Evolutionary conservation across 1,284 basidiomycete genomes (phyloP).

Genomic region (Ceratorhiza oryzae-sativae): DNA sequence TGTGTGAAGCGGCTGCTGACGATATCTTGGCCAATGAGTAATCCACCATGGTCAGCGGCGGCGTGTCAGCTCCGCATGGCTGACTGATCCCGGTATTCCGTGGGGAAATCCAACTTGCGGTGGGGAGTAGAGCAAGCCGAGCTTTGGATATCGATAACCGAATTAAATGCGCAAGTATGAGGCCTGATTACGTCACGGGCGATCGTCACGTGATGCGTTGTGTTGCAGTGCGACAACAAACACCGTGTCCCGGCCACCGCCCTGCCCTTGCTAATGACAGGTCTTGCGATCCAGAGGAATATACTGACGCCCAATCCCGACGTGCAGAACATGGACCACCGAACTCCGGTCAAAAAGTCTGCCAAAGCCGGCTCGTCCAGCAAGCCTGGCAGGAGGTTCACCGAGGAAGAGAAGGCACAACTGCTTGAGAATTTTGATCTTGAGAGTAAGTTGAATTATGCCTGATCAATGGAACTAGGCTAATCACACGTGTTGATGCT

Average conservation of each 20-base stretch:
- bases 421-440: slow-evolving; percentile 77
- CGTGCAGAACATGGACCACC: slow-evolving; percentile 21
- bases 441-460: slow-evolving; percentile 61
- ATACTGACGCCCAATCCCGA: slow-evolving; percentile 11
- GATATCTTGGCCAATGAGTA: background rate
- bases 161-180: background rate
- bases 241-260: background rate
- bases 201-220: background rate
- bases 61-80: background rate
- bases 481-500: slow-evolving; percentile 36
- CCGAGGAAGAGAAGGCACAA: slow-evolving; percentile 71
- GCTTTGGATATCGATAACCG: background rate
- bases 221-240: slow-evolving; percentile 16
- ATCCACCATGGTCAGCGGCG: background rate
- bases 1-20: slow-evolving; percentile 8
- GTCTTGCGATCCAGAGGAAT: slow-evolving; percentile 7
- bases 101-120: background rate
- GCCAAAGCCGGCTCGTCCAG: slow-evolving; percentile 17
- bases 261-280: slow-evolving; percentile 9
- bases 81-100: background rate
- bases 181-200: background rate
- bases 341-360: slow-evolving; percentile 10
- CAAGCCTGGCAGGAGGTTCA: slow-evolving; percentile 50
- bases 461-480: slow-evolving; percentile 2
- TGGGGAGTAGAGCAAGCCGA: background rate